Percentiles rank a stretch among this genome's conserved stretches.
These are phyloP conservation scores for Tubosaeta sp. DNA, from an alignment of 768 basidiomycete species.

Conservation along the genomic window DNA sequence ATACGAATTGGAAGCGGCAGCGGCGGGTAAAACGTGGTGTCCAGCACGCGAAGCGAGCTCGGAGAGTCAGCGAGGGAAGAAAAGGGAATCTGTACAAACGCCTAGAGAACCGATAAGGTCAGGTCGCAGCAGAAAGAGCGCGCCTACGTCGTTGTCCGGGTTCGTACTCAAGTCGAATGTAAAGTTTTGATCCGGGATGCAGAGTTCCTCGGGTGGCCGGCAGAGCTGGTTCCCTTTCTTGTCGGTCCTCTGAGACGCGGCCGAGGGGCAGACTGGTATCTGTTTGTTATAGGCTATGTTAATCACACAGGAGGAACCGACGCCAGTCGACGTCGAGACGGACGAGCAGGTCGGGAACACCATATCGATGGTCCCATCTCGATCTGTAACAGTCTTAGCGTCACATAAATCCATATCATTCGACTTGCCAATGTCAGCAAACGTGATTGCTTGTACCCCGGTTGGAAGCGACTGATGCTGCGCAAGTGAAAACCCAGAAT, in stretches of 20 bases:
- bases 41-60: slow-evolving; percentile 63
- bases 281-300: slow-evolving; percentile 95
- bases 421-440: slow-evolving; percentile 81
- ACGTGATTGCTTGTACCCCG: slow-evolving; percentile 75
- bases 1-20: slow-evolving; percentile 76
- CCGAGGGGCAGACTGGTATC: slow-evolving; percentile 68
- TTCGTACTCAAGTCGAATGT: slow-evolving; percentile 61
- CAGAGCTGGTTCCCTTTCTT: slow-evolving; percentile 57
- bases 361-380: slow-evolving; percentile 96
- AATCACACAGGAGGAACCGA: slow-evolving; percentile 74
- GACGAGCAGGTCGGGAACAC: slow-evolving; percentile 80
- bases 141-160: slow-evolving; percentile 47
- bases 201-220: slow-evolving; percentile 75
- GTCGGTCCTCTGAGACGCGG: slow-evolving; percentile 43
- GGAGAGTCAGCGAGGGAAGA: slow-evolving; percentile 50
- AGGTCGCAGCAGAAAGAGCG: neutral
- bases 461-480: slow-evolving; percentile 65
- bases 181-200: slow-evolving; percentile 76
- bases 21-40: slow-evolving; percentile 59
- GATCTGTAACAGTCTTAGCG: slow-evolving; percentile 45
- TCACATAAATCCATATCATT: neutral
- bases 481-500: slow-evolving; percentile 65
- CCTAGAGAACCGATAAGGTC: slow-evolving; percentile 36
- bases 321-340: slow-evolving; percentile 62
- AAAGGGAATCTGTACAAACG: slow-evolving; percentile 63